These are phyloP conservation scores for Selaginella tamariscina DNA, from an alignment of 75 land plant genomes.

Conservation along the genomic window DNA sequence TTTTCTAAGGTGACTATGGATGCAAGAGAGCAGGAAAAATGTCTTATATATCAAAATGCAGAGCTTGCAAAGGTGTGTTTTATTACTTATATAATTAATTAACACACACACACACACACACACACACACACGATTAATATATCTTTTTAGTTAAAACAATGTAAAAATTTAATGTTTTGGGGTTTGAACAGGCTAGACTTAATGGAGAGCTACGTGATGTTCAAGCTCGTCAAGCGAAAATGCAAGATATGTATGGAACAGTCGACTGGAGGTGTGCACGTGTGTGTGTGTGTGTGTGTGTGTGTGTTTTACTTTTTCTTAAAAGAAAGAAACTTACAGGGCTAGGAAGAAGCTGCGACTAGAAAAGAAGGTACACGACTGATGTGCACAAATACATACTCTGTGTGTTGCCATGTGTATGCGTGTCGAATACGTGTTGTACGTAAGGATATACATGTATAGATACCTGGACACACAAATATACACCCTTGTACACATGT, in stretches of 20 bases:
- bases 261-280: slow-evolving; percentile 33
- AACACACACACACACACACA: background rate
- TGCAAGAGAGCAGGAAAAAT: slow-evolving; percentile 32
- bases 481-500: too few relatives aligned
- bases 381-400: background rate
- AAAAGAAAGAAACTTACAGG: slow-evolving; percentile 15
- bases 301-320: slow-evolving; percentile 5
- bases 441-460: background rate
- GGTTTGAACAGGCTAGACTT: slow-evolving; percentile 26
- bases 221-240: slow-evolving; percentile 26
- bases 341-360: slow-evolving; percentile 33
- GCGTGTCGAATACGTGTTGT: background rate
- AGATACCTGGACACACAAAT: too few relatives aligned
- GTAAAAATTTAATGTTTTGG: background rate
- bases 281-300: background rate
- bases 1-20: slow-evolving; percentile 13
- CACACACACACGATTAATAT: background rate
- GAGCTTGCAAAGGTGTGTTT: slow-evolving; percentile 31
- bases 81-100: background rate
- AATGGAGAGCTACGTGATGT: slow-evolving; percentile 36
- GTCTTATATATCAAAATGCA: slow-evolving; percentile 25
- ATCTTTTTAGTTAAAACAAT: background rate
- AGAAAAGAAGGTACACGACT: slow-evolving; percentile 24
- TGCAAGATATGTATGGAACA: slow-evolving; percentile 34
- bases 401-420: background rate